phyloP scores from a whole-genome alignment of 306 rosid species.

The Dalbergia cochinchinensis region DNA sequence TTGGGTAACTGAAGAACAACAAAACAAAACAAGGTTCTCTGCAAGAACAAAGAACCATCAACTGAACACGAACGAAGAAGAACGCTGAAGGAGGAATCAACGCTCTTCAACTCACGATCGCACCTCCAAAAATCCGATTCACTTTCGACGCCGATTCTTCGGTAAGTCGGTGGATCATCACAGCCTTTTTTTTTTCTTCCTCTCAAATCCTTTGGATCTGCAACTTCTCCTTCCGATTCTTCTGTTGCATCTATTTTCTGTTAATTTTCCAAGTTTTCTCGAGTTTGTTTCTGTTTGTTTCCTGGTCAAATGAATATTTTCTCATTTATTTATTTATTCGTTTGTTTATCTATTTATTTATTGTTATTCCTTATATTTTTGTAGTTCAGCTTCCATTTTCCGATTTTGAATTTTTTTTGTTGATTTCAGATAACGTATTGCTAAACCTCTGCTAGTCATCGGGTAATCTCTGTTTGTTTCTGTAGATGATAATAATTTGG shows the following conservation, averaged over 20 bases:
- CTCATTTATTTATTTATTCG: background rate
- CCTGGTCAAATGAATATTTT: conserved; percentile 26
- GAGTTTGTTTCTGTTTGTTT: conserved; percentile 14
- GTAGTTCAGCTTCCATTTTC: conserved; percentile 20
- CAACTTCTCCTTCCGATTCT: conserved; percentile 27
- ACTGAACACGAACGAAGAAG: background rate
- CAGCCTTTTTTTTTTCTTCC: background rate
- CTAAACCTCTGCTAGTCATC: conserved; percentile 22
- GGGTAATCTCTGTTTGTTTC: background rate
- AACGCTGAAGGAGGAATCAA: conserved; percentile 41
- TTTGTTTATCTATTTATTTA: background rate
- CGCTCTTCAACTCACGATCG: conserved; percentile 1
- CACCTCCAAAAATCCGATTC: background rate
- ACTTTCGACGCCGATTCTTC: conserved; percentile 44
- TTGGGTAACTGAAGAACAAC: conserved; percentile 43
- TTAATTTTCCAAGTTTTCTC: background rate
- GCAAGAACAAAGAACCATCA: background rate
- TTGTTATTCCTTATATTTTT: background rate
- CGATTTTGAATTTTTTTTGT: conserved; percentile 3
- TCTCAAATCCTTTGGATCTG: conserved; percentile 50
- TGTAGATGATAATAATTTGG: background rate
- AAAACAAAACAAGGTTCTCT: background rate
- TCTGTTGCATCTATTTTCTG: background rate
- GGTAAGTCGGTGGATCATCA: conserved; percentile 61
- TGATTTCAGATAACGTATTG: conserved; percentile 22